phyloP scores from a whole-genome alignment of 768 basidiomycete species.

The Suillus paluster region DNA sequence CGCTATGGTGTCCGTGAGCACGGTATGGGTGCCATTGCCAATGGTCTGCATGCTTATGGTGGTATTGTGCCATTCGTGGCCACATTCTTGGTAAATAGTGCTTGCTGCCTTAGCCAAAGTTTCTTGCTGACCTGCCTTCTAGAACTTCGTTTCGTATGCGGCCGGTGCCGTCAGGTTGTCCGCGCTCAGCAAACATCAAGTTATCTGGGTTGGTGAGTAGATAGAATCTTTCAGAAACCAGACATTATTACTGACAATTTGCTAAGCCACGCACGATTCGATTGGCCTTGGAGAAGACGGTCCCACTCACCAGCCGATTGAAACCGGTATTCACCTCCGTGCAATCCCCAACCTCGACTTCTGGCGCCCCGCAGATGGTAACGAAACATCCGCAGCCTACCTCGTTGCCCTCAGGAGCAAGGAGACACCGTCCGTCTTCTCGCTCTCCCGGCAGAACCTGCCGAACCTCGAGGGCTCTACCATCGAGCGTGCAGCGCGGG shows the following conservation, averaged over 20 bases:
- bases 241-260: conserved; percentile 1
- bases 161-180: conserved; percentile 92
- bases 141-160: conserved; percentile 95
- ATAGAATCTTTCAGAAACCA: not conserved
- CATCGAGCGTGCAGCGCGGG: conserved; percentile 80
- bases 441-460: conserved; percentile 87
- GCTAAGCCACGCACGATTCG: conserved; percentile 87
- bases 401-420: conserved; percentile 73
- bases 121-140: conserved; percentile 13
- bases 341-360: conserved; percentile 91
- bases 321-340: conserved; percentile 85
- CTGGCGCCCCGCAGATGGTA: conserved; percentile 94
- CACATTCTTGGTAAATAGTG: conserved; percentile 80
- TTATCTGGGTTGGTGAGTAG: conserved; percentile 88
- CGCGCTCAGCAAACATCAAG: conserved; percentile 86
- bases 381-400: conserved; percentile 96
- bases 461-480: conserved; percentile 90
- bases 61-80: conserved; percentile 89
- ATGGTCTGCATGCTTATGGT: conserved; percentile 89
- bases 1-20: conserved; percentile 98
- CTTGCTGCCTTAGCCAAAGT: not conserved
- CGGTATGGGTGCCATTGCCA: conserved; percentile 95
- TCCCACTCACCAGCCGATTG: conserved; percentile 94
- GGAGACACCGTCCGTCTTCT: conserved; percentile 82
- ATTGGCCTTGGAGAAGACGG: conserved; percentile 94